Evolutionary conservation across 495 filamentous ascomycete species (phyloP).

Genomic region (Daldinia bambusicola): DNA sequence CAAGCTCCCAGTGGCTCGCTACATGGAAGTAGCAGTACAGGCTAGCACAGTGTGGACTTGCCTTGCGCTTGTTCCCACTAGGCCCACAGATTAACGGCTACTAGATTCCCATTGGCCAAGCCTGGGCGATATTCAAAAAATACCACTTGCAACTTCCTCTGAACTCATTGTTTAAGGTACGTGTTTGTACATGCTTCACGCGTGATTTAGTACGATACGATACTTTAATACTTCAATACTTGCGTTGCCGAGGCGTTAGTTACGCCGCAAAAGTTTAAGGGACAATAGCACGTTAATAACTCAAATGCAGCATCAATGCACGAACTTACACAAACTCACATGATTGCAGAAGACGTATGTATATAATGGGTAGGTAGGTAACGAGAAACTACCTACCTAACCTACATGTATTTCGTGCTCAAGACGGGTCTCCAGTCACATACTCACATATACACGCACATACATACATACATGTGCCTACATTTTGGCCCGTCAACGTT

Average conservation of each 20-base stretch:
- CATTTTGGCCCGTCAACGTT: not conserved
- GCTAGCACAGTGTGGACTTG: constrained; percentile 33
- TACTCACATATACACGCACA: too few species aligned
- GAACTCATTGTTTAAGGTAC: constrained; percentile 21
- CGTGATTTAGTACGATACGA: constrained; percentile 24
- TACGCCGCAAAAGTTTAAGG: not conserved
- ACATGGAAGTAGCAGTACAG: constrained; percentile 38
- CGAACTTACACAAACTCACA: not conserved
- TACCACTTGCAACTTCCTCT: constrained; percentile 15
- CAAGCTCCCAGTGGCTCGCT: constrained; percentile 38
- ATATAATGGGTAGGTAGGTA: too few species aligned
- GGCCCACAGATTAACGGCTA: constrained; percentile 15
- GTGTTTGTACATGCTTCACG: constrained; percentile 19
- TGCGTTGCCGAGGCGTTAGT: not conserved
- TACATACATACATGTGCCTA: too few species aligned
- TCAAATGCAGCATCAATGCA: not conserved
- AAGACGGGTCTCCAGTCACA: not conserved
- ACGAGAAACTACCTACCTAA: too few species aligned
- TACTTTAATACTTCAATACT: not conserved
- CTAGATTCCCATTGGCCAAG: constrained; percentile 37
- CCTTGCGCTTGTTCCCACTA: constrained; percentile 23
- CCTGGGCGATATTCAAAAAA: constrained; percentile 30
- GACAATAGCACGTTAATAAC: not conserved
- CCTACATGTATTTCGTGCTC: not conserved
- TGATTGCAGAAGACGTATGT: too few species aligned